A percentile compares a stretch with the other conserved stretches of the same genome.
These are phyloP conservation scores for Fraxinus cuspidata DNA, from an alignment of 257 asterid species.

Conservation along the genomic window DNA sequence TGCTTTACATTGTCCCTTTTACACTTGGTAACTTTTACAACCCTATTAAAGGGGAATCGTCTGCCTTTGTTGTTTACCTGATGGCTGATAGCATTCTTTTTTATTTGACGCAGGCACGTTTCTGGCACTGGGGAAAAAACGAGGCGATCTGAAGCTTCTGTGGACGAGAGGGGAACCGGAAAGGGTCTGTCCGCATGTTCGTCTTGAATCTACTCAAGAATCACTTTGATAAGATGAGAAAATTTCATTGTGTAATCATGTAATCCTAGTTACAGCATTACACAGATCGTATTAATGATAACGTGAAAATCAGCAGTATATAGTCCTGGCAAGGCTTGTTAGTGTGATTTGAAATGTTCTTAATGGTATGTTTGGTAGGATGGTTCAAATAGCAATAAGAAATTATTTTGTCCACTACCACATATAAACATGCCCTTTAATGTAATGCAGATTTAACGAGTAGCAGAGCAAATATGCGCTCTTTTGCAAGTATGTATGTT, in stretches of 20 bases:
- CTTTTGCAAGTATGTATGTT: not conserved
- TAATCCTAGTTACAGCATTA: constrained; percentile 23
- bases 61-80: not conserved
- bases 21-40: constrained; percentile 59
- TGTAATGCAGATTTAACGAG: not conserved
- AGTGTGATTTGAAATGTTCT: not conserved
- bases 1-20: constrained; percentile 86
- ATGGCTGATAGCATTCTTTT: not conserved
- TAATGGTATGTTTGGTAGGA: not conserved
- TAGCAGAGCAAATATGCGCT: not conserved
- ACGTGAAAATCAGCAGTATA: constrained; percentile 12
- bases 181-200: constrained; percentile 72
- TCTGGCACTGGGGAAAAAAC: constrained; percentile 56
- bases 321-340: constrained; percentile 9
- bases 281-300: not conserved
- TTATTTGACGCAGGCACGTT: constrained; percentile 56
- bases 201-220: constrained; percentile 55
- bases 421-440: not conserved
- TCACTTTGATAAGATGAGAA: constrained; percentile 28
- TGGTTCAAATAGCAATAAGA: not conserved
- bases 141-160: constrained; percentile 68
- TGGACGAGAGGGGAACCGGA: constrained; percentile 84
- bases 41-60: not conserved
- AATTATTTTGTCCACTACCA: not conserved
- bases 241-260: not conserved